Evolutionary conservation across 768 basidiomycete species (phyloP).

Genomic region (Ramaria sp.): DNA sequence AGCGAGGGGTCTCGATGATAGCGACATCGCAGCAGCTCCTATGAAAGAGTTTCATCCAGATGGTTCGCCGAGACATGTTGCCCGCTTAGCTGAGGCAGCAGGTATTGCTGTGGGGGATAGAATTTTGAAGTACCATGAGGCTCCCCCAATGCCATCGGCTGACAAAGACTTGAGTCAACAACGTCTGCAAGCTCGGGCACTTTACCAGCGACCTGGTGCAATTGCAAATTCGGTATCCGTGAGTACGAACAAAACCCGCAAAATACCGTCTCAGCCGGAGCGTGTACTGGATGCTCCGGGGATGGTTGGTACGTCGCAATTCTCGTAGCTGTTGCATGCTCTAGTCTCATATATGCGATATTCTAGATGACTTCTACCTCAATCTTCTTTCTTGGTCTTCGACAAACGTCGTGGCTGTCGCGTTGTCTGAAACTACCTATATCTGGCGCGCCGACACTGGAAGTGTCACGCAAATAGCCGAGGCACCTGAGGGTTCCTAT

Average conservation of each 20-base stretch:
- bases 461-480: slow-evolving; percentile 64
- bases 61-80: slow-evolving; percentile 67
- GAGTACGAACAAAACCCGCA: slow-evolving; percentile 60
- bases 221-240: slow-evolving; percentile 55
- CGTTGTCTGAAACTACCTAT: slow-evolving; percentile 77
- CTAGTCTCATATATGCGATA: slow-evolving; percentile 8
- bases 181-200: slow-evolving; percentile 65
- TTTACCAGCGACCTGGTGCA: slow-evolving; percentile 57
- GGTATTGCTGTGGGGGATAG: slow-evolving; percentile 71
- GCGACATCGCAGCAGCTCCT: slow-evolving; percentile 52
- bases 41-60: slow-evolving; percentile 44
- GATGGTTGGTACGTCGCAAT: slow-evolving; percentile 37
- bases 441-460: slow-evolving; percentile 93
- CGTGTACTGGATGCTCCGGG: slow-evolving; percentile 94
- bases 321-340: not conserved
- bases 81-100: slow-evolving; percentile 63
- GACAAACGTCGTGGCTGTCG: slow-evolving; percentile 82
- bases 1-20: slow-evolving; percentile 27
- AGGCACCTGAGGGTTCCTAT: slow-evolving; percentile 65
- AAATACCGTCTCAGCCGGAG: slow-evolving; percentile 79
- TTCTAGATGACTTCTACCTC: slow-evolving; percentile 85
- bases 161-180: slow-evolving; percentile 68
- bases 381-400: slow-evolving; percentile 88
- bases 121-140: slow-evolving; percentile 82
- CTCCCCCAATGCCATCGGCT: slow-evolving; percentile 68